Evolutionary conservation across 805 yeast genomes (phyloP), one percentile per base, ranked within the genome.

Genomic region (Barnettozyma sp.): DNA sequence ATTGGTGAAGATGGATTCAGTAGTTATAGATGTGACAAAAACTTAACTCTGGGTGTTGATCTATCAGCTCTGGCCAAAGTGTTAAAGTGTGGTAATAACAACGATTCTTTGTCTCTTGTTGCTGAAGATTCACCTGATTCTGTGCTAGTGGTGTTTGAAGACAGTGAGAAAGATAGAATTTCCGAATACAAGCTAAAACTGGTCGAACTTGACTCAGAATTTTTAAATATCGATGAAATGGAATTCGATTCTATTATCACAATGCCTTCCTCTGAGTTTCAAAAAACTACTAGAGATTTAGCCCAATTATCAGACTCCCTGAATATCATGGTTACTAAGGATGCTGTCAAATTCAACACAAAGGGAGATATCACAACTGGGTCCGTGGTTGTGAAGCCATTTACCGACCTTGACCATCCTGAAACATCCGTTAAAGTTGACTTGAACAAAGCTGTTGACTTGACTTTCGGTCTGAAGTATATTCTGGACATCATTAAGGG

Each of bases 161-260:
- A 90, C 61, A 76, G 83, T 50, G 76, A 75, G 62, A 85, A 78
- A 62, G 97, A 88, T 55, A 76, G 95, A 57, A 82, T 90, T 44
- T 81, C 94, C 44, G 97, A 90, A 68, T 92, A 83, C 63, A 73
- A 82, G 33, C 72, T 92, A 58, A 87, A 87, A 60, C 73, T 92
- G 58, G 87, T 92, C 95, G 95, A 90, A 56, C 86, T 92, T 48
- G 97, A 92, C 59, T 84, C 94, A 35, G 97, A 92, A 57, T 84
- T 84, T 65, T 74, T 92, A 52, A 80, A 83, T 51, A 84, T 92
- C 57, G 97, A 94, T 50, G 97, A 87, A 50, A 79, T 88, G 77
- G 94, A 85, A 45, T 83, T 82, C 58, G 94, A 85, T 56, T 77
- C 92, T 25, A 78, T 82, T 43, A 71, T 92, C 50, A 77, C 84